Evolutionary conservation across 495 filamentous ascomycete genomes (phyloP).

Genomic region (Penicillium flavigenum): DNA sequence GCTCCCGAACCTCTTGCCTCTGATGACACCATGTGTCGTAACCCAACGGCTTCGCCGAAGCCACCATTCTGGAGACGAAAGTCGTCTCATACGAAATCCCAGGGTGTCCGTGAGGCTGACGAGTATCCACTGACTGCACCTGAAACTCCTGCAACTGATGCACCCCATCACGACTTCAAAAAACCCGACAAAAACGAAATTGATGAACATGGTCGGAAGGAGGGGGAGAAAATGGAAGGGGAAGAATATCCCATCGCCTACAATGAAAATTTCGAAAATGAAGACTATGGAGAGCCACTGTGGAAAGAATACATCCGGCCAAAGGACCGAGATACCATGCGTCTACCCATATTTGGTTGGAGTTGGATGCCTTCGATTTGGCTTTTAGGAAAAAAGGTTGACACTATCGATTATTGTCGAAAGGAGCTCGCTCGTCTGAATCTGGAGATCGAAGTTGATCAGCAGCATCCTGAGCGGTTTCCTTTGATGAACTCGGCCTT

Average conservation of each 20-base stretch:
- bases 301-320: conserved; percentile 82
- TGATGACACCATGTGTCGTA: conserved; percentile 6
- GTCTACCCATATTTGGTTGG: conserved; percentile 73
- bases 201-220: conserved; percentile 24
- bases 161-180: conserved; percentile 15
- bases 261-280: conserved; percentile 64
- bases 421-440: conserved; percentile 87
- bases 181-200: conserved; percentile 24
- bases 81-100: conserved; percentile 35
- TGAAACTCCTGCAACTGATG: conserved; percentile 29
- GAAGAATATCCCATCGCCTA: conserved; percentile 71
- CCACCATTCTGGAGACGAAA: conserved; percentile 48
- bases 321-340: conserved; percentile 82
- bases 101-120: conserved; percentile 30
- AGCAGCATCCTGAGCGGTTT: conserved; percentile 79
- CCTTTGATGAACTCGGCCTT: conserved; percentile 98
- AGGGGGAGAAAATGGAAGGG: conserved; percentile 40
- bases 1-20: conserved; percentile 2
- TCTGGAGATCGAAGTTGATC: conserved; percentile 89
- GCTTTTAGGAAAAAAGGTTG: conserved; percentile 83
- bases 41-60: conserved; percentile 28
- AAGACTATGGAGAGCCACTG: conserved; percentile 60
- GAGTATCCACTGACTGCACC: conserved; percentile 42
- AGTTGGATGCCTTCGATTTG: conserved; percentile 83
- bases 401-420: conserved; percentile 90